Base-by-base conservation (phyloP, 176 grass and related monocot species). In the Paspalum vaginatum region DNA sequence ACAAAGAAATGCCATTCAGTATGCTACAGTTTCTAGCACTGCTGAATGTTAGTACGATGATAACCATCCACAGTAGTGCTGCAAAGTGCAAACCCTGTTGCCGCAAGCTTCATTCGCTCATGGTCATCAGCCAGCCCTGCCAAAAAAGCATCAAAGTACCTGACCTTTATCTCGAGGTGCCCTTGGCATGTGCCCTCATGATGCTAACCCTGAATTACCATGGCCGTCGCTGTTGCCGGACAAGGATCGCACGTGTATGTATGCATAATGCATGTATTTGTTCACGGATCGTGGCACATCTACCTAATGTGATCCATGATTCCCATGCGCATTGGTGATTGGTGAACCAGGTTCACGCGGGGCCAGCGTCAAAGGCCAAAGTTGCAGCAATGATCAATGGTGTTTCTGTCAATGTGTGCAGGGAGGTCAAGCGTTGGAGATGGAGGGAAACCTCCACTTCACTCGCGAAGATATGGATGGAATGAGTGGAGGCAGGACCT, bases 371-470 rank as follows among this genome's bases (percentile, higher is more conserved):
- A 60, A 62, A 75, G 87, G 9, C 61, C 49, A 68, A 88, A 84
- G 61, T 51, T 88, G 86, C 48, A 84, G 46, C 76, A 85, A 88
- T 80, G 76, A 70, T 79, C 45, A 14, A 24, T 20, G 58, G 13
- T 58, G 69, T 62, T 25, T 56, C 46, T 77, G 64, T 72, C 49
- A 50, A 76, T 85, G 50, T 78, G 60, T 49, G 74, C 60, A 27
- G 58, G 43, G 57, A 78, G 65, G 65, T 82, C 50, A 60, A 82
- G 72, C 65, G 57, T 82, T 2, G 14, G 82, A 89, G 77, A 77
- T 2, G 14, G 82, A 89, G 77, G 81, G 87, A 81, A 85, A 76
- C 77, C 76, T 65, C 41, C 72, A 51, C 87, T 38, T n/a, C 32
- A 1, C 1, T 32, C 16, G 65, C 17, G 26, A 20, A 76, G 62